phyloP scores from a whole-genome alignment of 352 stramenopile species.

The Pythium grandisporangium region DNA sequence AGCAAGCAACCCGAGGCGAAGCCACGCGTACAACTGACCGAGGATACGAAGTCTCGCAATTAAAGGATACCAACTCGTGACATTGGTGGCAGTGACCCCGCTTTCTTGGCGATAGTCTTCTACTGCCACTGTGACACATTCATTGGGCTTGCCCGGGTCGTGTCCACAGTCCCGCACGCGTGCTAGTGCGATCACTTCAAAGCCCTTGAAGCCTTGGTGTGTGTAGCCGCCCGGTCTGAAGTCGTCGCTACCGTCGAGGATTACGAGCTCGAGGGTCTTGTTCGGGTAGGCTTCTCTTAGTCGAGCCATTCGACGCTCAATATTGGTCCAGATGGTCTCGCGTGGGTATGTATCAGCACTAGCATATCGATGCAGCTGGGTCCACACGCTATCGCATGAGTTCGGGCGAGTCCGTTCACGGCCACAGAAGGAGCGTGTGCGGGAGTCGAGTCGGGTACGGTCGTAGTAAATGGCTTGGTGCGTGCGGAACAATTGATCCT shows the following conservation, averaged over 20 bases:
- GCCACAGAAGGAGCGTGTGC: not conserved
- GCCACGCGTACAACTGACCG: conserved; percentile 7
- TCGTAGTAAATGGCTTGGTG: conserved; percentile 12
- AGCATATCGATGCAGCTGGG: not conserved
- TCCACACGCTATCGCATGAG: not conserved
- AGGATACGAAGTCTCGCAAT: conserved; percentile 1
- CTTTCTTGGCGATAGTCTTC: conserved; percentile 13
- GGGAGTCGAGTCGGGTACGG: not conserved
- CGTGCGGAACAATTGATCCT: conserved; percentile 1
- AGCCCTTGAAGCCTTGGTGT: conserved; percentile 3
- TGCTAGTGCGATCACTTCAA: conserved; percentile 5
- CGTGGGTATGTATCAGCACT: not conserved
- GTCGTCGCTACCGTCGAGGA: conserved; percentile 1
- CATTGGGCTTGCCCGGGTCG: too few relatives aligned
- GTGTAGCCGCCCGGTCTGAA: not conserved
- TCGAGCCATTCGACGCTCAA: not conserved
- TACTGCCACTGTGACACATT: conserved; percentile 7
- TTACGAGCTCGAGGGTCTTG: conserved; percentile 1
- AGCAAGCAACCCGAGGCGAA: conserved; percentile 2
- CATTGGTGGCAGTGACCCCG: not conserved
- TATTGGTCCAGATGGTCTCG: not conserved
- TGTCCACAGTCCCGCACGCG: conserved; percentile 2
- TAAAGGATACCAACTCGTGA: conserved; percentile 1
- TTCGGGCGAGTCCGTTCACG: not conserved
- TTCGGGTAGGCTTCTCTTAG: not conserved